Conservation (phyloP, 2,329 filamentous ascomycete species). For the Hawksworthiomyces lignivorus region DNA sequence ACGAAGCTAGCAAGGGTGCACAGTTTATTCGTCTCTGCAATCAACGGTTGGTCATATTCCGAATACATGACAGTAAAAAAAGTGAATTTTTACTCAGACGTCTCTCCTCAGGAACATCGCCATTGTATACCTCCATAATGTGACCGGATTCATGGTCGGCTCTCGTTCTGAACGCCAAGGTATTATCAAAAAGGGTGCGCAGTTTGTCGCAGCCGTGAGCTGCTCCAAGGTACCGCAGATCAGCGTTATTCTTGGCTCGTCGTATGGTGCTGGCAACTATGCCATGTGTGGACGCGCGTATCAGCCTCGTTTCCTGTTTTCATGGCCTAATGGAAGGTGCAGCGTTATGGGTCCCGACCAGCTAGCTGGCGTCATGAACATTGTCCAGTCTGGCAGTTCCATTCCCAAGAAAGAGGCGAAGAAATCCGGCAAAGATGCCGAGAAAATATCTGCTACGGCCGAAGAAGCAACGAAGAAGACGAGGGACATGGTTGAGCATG, state of each 20-base stretch:
- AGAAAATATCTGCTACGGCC: too few relatives aligned
- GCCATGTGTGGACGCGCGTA: constrained; percentile 37
- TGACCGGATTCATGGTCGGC: constrained; percentile 42
- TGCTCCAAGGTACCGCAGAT: constrained; percentile 37
- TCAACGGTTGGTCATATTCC: too few relatives aligned
- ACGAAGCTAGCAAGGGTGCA: constrained; percentile 32
- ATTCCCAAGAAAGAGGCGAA: constrained; percentile 31
- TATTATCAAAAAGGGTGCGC: constrained; percentile 37
- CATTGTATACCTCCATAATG: constrained; percentile 38
- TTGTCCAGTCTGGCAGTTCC: too few relatives aligned
- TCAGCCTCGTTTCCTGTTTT: constrained; percentile 33
- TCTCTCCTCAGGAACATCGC: too few relatives aligned
- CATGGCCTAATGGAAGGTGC: constrained; percentile 31
- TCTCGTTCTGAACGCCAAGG: constrained; percentile 33
- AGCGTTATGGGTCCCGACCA: constrained; percentile 34
- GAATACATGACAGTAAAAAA: too few relatives aligned
- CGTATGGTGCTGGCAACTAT: constrained; percentile 39
- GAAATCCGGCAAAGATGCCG: constrained; percentile 62
- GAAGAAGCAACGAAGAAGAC: too few relatives aligned
- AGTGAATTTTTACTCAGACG: too few relatives aligned
- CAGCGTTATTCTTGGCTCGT: constrained; percentile 34
- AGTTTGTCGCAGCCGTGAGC: constrained; percentile 35
- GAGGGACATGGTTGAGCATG: constrained; percentile 27
- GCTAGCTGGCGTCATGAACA: constrained; percentile 34
- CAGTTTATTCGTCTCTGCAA: constrained; percentile 38